Evolutionary conservation across 495 filamentous ascomycete genomes (phyloP), one percentile per base, ranked within the genome.

Genomic region (Polyplosphaeria fusca): DNA sequence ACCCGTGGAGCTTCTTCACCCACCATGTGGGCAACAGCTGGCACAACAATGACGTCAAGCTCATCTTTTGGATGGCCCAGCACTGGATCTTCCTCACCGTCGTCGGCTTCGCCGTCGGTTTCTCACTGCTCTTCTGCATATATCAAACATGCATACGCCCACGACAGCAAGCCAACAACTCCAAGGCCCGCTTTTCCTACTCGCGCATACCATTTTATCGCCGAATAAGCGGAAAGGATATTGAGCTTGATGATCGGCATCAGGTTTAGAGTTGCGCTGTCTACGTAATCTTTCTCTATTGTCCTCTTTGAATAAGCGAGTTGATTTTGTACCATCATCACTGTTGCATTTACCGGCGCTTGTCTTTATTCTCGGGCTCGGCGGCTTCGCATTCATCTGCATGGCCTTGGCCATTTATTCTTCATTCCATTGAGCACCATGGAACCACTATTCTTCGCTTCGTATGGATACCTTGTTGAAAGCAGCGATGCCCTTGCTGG

Each of bases 31-130:
- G 87, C 18, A 88, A 81, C 69, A 86, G 82, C 64, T 91, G 87
- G 87, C 87, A 91, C 66, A 79, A 79, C 19, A 81, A 78, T 53
- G 87, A 91, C 62, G 87, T 88, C 7, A 74, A 78, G 63, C 68
- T 88, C 3, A 88, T 91, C 63, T 88, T 91, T 70, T 91, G 87
- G 86, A 87, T 91, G 82, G 82, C 80, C 12, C 78, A 80, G 58
- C 82, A 89, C 67, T 91, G 87, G 87, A 63, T 88, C 48, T 71
- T 88, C 53, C 73, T 91, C 23, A 89, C 87, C 0, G 66, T 85
- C 24, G 60, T 76, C 23, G 86, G 85, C 14, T 86, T 87, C 61
- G 50, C 77, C 24, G 57, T 86, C 24, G 83, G 81, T 12, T 81
- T 77, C 42, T 61, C 79, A 37, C 76, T 85, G 9, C 78, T 82